A percentile compares a stretch with the other conserved stretches of the same genome.
phyloP scores from a whole-genome alignment of 2,329 filamentous ascomycete species.

The Ascocoryne sarcoides region DNA sequence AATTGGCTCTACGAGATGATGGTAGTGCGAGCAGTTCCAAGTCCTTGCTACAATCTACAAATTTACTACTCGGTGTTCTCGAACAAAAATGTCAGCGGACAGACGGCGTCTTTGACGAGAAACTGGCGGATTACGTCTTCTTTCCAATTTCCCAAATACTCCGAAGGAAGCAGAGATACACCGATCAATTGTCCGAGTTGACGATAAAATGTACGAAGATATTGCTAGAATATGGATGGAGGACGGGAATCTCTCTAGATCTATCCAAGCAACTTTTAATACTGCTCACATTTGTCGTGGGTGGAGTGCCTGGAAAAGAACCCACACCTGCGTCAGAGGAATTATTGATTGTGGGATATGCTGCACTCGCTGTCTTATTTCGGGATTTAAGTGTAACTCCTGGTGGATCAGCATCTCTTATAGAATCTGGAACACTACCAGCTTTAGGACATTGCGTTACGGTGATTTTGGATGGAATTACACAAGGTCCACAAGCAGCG shows the following conservation, averaged over 20 bases:
- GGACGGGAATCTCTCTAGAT: conserved; percentile 56
- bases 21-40: conserved; percentile 34
- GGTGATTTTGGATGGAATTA: conserved; percentile 66
- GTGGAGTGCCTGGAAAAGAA: conserved; percentile 55
- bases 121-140: conserved; percentile 88
- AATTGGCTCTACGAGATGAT: conserved; percentile 42
- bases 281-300: conserved; percentile 72
- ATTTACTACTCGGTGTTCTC: conserved; percentile 39
- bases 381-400: conserved; percentile 44
- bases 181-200: conserved; percentile 64
- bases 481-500: conserved; percentile 52
- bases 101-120: conserved; percentile 59
- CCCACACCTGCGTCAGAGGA: conserved; percentile 56
- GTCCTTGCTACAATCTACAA: conserved; percentile 38
- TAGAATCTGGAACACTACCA: conserved; percentile 56
- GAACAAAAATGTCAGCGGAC: conserved; percentile 31
- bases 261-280: conserved; percentile 80
- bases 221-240: conserved; percentile 74
- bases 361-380: conserved; percentile 60
- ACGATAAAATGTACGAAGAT: conserved; percentile 66
- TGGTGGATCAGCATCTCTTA: conserved; percentile 40
- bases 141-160: conserved; percentile 87
- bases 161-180: conserved; percentile 62
- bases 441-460: conserved; percentile 76
- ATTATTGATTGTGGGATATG: conserved; percentile 60